A percentile compares a stretch with the other conserved stretches of the same genome.
Conservation (phyloP, 345 rosid genomes). For the Murraya koenigii region DNA sequence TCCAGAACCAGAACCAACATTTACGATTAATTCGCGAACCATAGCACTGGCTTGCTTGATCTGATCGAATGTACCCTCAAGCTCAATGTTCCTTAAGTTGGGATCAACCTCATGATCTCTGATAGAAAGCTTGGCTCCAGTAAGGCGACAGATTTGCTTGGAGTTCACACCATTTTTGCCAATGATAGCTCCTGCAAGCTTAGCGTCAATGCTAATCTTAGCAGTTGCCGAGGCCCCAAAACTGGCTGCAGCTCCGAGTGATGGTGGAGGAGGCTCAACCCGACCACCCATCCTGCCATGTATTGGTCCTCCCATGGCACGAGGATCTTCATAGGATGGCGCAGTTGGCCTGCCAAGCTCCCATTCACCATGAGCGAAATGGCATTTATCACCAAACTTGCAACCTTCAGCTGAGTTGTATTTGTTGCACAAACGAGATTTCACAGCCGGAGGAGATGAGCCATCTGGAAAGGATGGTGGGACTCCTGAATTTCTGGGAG, state of each 20-base stretch:
- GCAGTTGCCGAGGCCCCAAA: conserved; percentile 92
- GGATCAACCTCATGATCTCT: conserved; percentile 84
- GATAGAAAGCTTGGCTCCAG: conserved; percentile 89
- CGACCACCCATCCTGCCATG: conserved; percentile 50
- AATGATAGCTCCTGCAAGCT: conserved; percentile 91
- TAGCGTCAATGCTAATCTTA: conserved; percentile 87
- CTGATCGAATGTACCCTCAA: conserved; percentile 96
- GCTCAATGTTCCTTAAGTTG: conserved; percentile 79
- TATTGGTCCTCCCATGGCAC: conserved; percentile 42
- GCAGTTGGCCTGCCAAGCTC: conserved; percentile 61
- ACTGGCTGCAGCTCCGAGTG: conserved; percentile 58
- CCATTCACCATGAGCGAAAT: conserved; percentile 88
- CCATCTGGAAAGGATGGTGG: conserved; percentile 56
- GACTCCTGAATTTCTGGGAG: conserved; percentile 52
- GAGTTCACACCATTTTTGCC: conserved; percentile 95
- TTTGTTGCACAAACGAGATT: conserved; percentile 66
- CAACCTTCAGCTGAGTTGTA: conserved; percentile 81
- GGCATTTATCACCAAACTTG: conserved; percentile 78
- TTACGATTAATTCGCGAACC: conserved; percentile 84
- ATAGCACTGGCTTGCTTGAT: conserved; percentile 93
- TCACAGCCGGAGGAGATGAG: conserved; percentile 55
- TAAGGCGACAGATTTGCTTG: conserved; percentile 78
- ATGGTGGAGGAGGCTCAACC: conserved; percentile 43
- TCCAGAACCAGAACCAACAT: conserved; percentile 50
- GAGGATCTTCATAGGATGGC: conserved; percentile 59